Base-by-base conservation (phyloP, 192 early-diverging fungal species). In the Funneliformis geosporum region DNA sequence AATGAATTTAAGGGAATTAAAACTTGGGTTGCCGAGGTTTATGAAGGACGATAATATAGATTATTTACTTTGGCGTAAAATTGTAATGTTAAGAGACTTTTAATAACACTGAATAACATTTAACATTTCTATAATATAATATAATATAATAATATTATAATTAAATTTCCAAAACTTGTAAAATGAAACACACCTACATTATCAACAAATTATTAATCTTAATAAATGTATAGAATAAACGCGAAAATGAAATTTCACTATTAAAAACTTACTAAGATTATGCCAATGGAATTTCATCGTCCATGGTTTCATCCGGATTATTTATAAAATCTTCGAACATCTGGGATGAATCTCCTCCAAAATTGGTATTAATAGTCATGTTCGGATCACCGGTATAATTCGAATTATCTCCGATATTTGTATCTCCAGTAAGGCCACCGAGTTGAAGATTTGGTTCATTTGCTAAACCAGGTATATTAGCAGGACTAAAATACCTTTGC, bases 1-100 rank as follows among this genome's bases (percentile, higher is more conserved):
- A 90, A 88, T 39, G 85, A 92, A 18, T 79, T 92, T 59, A 88
- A 89, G 23, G 68, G 71, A n/a, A 82, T 93, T 46, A 89, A 88
- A 79, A 75, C 87, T 40, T 93, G 92, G 92, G 89, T 93, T 55
- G 83, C 81, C 14, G 84, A 86, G 64, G 61, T 82, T 4, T 81
- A 62, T 25, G 9, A 12, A 23, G 60, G 75, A 62, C 33, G 23
- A 27, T 74, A 59, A 61, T 73, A 46, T 46, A 64, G 33, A 33
- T 33, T 0, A 33, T 33, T 33, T 64, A 23, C 8, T 27, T 28
- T 8, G 27, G 4, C 25, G 0, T 28, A 62, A 0, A 9, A 3
- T 62, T 5, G 25, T 1, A 27, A 62, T 50, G 14, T 16, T 50
- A 50, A 50, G 47, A 6, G 50, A 16, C 18, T 6, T 21, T 18